These are phyloP conservation scores for Papiliotrema flavescens DNA, from an alignment of 1,284 basidiomycete genomes.

Conservation along the genomic window DNA sequence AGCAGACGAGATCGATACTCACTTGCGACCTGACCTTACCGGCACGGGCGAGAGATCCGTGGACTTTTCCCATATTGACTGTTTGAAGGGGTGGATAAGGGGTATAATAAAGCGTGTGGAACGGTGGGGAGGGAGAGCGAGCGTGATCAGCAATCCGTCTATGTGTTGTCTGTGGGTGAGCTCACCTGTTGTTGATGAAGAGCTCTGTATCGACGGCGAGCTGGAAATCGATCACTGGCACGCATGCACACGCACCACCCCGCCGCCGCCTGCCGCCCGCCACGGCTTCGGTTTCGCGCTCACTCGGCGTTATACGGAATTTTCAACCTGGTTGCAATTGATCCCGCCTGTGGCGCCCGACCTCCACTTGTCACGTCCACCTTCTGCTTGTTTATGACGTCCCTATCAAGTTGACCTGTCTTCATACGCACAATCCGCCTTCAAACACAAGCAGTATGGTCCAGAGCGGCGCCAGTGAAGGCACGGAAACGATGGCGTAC, in stretches of 20 bases:
- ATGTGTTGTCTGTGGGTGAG: neutral
- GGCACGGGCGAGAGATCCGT: constrained; percentile 99
- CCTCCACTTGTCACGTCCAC: neutral
- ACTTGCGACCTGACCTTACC: constrained; percentile 97
- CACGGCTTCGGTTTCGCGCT: neutral
- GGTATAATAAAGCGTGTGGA: too few species aligned
- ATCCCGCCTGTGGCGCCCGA: constrained; percentile 1
- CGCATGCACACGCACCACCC: too few species aligned
- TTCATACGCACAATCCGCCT: too few species aligned
- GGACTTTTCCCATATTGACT: constrained; percentile 65
- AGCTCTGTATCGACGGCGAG: neutral
- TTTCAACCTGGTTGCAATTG: neutral
- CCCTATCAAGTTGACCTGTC: too few species aligned
- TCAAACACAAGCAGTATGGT: too few species aligned
- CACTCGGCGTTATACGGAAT: neutral
- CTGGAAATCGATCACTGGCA: too few species aligned
- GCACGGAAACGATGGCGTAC: too few species aligned
- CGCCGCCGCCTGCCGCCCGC: too few species aligned
- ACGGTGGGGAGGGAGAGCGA: neutral
- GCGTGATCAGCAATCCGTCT: neutral
- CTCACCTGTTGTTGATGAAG: neutral
- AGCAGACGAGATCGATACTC: constrained; percentile 16
- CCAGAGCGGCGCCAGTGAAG: too few species aligned
- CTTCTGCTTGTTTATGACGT: neutral
- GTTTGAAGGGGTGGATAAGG: neutral